Conservation (phyloP, 75 land plant genomes). For the Pinus tabuliformis region DNA sequence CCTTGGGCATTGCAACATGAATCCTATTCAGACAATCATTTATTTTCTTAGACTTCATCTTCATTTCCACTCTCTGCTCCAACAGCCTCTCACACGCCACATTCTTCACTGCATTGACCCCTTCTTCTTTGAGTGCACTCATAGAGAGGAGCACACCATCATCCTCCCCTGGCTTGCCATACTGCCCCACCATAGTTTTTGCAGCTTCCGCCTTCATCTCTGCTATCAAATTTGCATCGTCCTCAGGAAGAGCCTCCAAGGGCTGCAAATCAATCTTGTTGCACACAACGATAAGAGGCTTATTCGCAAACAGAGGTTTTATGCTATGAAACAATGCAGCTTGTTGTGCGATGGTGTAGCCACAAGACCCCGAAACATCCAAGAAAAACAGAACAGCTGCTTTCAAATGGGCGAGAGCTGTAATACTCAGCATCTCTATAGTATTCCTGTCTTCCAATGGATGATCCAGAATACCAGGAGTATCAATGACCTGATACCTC, state of each 20-base stretch:
- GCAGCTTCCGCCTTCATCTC: constrained; percentile 89
- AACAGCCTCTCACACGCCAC: constrained; percentile 92
- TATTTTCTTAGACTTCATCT: constrained; percentile 94
- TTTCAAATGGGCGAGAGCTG: constrained; percentile 83
- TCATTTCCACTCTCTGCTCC: constrained; percentile 83
- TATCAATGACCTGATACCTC: constrained; percentile 92
- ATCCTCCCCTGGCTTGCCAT: constrained; percentile 43
- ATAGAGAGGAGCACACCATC: constrained; percentile 68
- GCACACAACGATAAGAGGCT: constrained; percentile 86
- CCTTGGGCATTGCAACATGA: constrained; percentile 89
- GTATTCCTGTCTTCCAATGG: constrained; percentile 94
- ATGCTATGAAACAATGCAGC: constrained; percentile 89
- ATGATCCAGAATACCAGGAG: constrained; percentile 90
- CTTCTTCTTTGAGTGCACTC: constrained; percentile 94
- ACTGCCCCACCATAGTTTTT: constrained; percentile 48
- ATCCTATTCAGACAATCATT: constrained; percentile 77
- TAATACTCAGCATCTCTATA: constrained; percentile 96
- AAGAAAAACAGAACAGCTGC: constrained; percentile 89
- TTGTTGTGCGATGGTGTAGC: constrained; percentile 81
- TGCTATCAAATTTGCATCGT: constrained; percentile 61
- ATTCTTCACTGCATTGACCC: constrained; percentile 84
- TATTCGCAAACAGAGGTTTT: constrained; percentile 84
- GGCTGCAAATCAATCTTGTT: constrained; percentile 92
- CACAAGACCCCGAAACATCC: constrained; percentile 91
- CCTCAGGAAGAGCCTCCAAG: constrained; percentile 67